phyloP scores from a whole-genome alignment of 768 basidiomycete genomes.

The Fistulinella prunicolor region DNA sequence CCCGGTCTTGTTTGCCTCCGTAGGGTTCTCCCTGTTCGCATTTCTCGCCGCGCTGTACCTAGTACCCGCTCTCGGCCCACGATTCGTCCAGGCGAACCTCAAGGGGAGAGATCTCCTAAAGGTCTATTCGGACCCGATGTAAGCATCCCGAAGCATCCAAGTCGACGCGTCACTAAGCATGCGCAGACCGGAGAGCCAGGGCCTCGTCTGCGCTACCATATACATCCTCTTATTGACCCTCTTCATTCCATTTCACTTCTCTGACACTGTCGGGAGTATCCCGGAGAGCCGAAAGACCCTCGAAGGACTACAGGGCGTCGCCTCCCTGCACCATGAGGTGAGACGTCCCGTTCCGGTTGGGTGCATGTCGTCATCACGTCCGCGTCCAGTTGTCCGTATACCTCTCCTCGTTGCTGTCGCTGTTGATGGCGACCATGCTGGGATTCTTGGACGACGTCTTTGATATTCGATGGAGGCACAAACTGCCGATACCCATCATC shows the following conservation, averaged over 20 bases:
- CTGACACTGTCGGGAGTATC: constrained; percentile 57
- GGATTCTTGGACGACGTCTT: constrained; percentile 98
- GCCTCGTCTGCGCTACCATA: constrained; percentile 84
- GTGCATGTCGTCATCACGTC: too few relatives aligned
- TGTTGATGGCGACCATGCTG: constrained; percentile 88
- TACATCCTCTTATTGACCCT: constrained; percentile 86
- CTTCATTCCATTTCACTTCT: constrained; percentile 96
- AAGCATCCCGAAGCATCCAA: constrained; percentile 23
- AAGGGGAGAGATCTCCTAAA: constrained; percentile 89
- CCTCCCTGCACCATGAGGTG: constrained; percentile 74
- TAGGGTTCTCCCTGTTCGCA: constrained; percentile 84
- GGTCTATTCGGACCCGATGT: constrained; percentile 70
- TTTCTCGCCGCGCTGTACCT: constrained; percentile 73
- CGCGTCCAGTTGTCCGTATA: constrained; percentile 87
- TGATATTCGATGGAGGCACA: constrained; percentile 98
- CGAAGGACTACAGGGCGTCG: constrained; percentile 45
- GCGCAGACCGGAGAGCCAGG: constrained; percentile 89
- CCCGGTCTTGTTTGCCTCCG: constrained; percentile 70
- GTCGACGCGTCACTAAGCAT: not conserved
- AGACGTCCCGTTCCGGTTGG: constrained; percentile 19
- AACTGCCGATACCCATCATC: constrained; percentile 94
- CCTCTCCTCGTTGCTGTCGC: constrained; percentile 86
- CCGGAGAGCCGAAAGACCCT: constrained; percentile 40
- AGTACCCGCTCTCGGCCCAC: constrained; percentile 78
- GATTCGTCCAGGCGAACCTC: constrained; percentile 78